Conservation (phyloP, 2,329 filamentous ascomycete species). For the Botrytis hyacinthi region DNA sequence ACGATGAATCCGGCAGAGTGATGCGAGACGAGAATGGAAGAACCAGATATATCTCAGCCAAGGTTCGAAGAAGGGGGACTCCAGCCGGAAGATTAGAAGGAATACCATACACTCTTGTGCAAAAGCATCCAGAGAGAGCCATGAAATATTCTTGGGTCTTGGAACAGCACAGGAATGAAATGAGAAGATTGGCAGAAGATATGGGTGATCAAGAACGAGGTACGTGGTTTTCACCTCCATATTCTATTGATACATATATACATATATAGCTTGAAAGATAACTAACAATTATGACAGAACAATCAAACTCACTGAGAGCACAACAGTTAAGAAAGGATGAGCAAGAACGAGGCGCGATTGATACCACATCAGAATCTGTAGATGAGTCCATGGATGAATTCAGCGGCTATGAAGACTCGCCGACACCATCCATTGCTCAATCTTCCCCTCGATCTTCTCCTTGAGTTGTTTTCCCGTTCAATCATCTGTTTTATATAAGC, state of each 20-base stretch:
- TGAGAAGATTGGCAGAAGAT: conserved; percentile 9
- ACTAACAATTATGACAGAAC: conserved; percentile 5
- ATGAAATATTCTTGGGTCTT: conserved; percentile 22
- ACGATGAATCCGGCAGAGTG: conserved; percentile 6
- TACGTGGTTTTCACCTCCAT: neutral
- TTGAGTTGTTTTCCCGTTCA: neutral
- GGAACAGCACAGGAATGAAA: conserved; percentile 17
- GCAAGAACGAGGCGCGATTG: neutral
- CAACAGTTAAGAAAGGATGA: conserved; percentile 1
- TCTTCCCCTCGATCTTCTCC: neutral
- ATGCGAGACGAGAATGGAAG: conserved; percentile 22
- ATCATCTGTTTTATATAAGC: neutral
- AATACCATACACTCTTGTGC: conserved; percentile 22
- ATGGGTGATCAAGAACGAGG: conserved; percentile 2
- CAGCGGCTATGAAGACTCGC: neutral
- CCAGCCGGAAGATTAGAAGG: conserved; percentile 16
- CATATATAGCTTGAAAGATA: neutral
- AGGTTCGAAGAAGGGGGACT: conserved; percentile 23
- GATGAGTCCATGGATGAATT: conserved; percentile 2
- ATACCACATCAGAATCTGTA: neutral
- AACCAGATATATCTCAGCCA: conserved; percentile 8
- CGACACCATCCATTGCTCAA: neutral
- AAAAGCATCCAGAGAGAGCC: conserved; percentile 21
- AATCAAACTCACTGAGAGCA: neutral
- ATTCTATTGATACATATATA: neutral